phyloP scores from a whole-genome alignment of 2,329 filamentous ascomycete species.

The Aspergillus sp. region DNA sequence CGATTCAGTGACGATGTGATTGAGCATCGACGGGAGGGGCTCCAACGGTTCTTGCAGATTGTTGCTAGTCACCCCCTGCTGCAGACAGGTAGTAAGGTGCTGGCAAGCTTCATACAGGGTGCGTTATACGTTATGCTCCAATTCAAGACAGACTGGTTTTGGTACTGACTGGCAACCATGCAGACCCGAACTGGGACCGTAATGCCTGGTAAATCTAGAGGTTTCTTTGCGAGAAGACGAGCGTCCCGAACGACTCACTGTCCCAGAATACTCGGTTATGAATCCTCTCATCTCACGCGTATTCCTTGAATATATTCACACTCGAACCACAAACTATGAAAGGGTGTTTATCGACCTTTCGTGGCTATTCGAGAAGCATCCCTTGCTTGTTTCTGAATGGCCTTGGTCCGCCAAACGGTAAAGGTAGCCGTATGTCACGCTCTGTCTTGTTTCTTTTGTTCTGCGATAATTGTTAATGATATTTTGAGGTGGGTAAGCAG shows the following conservation, averaged over 20 bases:
- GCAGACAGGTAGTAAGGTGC: constrained; percentile 95
- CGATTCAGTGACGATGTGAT: constrained; percentile 98
- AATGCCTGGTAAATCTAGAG: constrained; percentile 65
- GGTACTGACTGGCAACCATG: constrained; percentile 8
- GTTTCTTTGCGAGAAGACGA: too few species aligned
- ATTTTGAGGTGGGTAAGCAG: too few species aligned
- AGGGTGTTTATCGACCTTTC: too few species aligned
- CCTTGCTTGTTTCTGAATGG: too few species aligned
- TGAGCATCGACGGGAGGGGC: constrained; percentile 81
- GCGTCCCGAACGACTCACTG: too few species aligned
- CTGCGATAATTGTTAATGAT: not conserved
- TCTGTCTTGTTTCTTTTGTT: not conserved
- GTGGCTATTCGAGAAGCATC: too few species aligned
- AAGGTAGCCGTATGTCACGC: not conserved
- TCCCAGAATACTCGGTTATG: too few species aligned
- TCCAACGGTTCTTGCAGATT: constrained; percentile 95
- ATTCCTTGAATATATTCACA: too few species aligned
- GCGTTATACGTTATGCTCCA: constrained; percentile 20
- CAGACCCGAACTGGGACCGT: constrained; percentile 69
- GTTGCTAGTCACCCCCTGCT: constrained; percentile 93
- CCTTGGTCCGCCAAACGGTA: not conserved
- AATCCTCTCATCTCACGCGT: too few species aligned
- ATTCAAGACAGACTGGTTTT: not conserved
- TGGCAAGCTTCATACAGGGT: constrained; percentile 97
- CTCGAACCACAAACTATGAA: too few species aligned